A percentile compares a stretch with the other conserved stretches of the same genome.
These are phyloP conservation scores for Irpex lacteus DNA, from an alignment of 1,284 basidiomycete species.

Conservation along the genomic window DNA sequence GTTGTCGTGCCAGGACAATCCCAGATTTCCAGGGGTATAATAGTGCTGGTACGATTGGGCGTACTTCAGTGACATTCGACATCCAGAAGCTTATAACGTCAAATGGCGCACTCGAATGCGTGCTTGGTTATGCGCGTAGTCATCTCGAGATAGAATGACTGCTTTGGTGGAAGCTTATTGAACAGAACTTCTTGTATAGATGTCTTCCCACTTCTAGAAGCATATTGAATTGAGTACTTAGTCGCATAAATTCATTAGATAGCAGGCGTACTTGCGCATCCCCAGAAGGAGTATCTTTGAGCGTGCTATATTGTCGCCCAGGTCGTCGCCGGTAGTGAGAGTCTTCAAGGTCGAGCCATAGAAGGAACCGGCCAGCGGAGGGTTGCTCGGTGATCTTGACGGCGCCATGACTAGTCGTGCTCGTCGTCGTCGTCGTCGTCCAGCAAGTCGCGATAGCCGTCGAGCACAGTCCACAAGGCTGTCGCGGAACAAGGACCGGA, in stretches of 20 bases:
- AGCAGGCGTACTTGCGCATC: constrained; percentile 60
- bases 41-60: constrained; percentile 54
- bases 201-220: constrained; percentile 83
- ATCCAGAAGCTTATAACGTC: constrained; percentile 1
- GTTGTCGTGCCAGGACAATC: constrained; percentile 89
- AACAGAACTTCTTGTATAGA: constrained; percentile 92
- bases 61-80: constrained; percentile 6
- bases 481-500: neutral
- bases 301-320: constrained; percentile 25
- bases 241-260: neutral
- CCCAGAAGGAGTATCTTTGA: constrained; percentile 81
- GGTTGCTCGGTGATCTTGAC: constrained; percentile 11
- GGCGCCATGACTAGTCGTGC: constrained; percentile 2
- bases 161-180: constrained; percentile 79
- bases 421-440: neutral
- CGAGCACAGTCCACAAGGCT: neutral
- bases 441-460: neutral
- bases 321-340: neutral
- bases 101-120: constrained; percentile 71
- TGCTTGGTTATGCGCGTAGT: constrained; percentile 78
- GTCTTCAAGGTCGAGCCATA: constrained; percentile 6
- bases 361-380: constrained; percentile 6
- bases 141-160: constrained; percentile 90
- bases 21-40: constrained; percentile 93
- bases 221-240: neutral